These are phyloP conservation scores for Eutrema yunnanense DNA, from an alignment of 345 rosid species.

Conservation along the genomic window DNA sequence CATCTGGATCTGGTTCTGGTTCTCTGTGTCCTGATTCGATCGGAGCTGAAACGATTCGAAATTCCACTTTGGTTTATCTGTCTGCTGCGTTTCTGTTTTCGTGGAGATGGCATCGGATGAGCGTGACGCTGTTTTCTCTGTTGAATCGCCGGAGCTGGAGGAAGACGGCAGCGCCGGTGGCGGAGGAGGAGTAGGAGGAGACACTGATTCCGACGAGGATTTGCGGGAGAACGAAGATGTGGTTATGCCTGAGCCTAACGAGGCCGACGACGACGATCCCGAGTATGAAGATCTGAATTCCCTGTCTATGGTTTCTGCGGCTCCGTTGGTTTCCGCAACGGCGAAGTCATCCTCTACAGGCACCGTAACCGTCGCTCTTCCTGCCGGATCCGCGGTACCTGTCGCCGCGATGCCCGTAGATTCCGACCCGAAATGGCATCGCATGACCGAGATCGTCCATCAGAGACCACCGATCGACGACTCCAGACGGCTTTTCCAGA, in stretches of 20 bases:
- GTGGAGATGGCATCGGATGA: conserved; percentile 50
- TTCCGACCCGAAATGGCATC: conserved; percentile 46
- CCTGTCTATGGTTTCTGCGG: conserved; percentile 21
- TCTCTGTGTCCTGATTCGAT: neutral
- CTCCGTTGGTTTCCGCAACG: neutral
- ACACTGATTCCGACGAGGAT: conserved; percentile 29
- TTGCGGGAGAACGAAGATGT: conserved; percentile 35
- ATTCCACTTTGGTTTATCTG: neutral
- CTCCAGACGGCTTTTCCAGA: conserved; percentile 75
- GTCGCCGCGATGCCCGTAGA: conserved; percentile 34
- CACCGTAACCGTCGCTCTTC: conserved; percentile 34
- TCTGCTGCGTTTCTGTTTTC: neutral
- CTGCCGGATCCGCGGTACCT: conserved; percentile 33
- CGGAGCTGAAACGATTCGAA: neutral
- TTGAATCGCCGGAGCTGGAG: conserved; percentile 53
- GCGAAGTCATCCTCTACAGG: conserved; percentile 21
- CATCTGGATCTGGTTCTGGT: conserved; percentile 11
- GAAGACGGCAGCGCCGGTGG: conserved; percentile 32
- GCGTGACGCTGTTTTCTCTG: conserved; percentile 47
- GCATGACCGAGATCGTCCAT: conserved; percentile 34
- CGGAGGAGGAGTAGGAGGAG: conserved; percentile 16
- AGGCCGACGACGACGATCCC: conserved; percentile 39
- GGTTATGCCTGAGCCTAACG: conserved; percentile 30
- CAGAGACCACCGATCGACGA: conserved; percentile 49
- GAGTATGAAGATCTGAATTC: conserved; percentile 55